Evolutionary conservation across 768 basidiomycete genomes (phyloP), one percentile per base, ranked within the genome.

Genomic region (Asterophora lycoperdoides): DNA sequence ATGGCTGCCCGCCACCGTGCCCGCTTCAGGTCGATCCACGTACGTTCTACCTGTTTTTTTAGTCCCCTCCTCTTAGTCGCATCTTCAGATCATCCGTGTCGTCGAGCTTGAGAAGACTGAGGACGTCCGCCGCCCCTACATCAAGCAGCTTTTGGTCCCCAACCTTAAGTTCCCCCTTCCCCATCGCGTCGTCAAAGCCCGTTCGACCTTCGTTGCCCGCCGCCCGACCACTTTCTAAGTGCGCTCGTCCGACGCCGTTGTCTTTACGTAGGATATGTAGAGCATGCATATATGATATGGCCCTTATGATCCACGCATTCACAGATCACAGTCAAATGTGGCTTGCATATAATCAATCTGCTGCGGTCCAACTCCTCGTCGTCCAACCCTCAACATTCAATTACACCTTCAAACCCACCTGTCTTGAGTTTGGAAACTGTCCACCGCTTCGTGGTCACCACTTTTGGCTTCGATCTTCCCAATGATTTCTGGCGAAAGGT

Each of bases 1-100:
- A 97, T 99, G 95, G 92, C 96, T 63, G 93, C 96, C 55, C 82
- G 94, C 59, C 95, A 99, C 73, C 93, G 95, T 74, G 96, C 96
- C 57, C 93, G 96, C 68, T 97, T 98, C 86, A 83, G 95, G 72
- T 97, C 92, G 37, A 94, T 98, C 71, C 93, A 95, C 71, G 91
- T 94, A 60, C 56, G 89, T 64, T 40, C 9, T 19, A 32, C 33
- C 19, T n/a, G 35, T 1, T 10, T 15, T 1, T 15, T 26, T 14
- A 2, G 14, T 8, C 3, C 1, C 23, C 15, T 5, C 13, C 1
- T n/a, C 10, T 26, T 41, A 5, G 28, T 15, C n/a, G 4, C 5
- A 10, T 13, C 20, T 51, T 52, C 37, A 98, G 93, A 93, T 99
- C 68, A 86, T 99, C 69, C 92, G 95, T 58, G 94, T 98, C 42